These are phyloP conservation scores for Sextonia rubra DNA, from an alignment of 164 flowering plant genomes.

Conservation along the genomic window DNA sequence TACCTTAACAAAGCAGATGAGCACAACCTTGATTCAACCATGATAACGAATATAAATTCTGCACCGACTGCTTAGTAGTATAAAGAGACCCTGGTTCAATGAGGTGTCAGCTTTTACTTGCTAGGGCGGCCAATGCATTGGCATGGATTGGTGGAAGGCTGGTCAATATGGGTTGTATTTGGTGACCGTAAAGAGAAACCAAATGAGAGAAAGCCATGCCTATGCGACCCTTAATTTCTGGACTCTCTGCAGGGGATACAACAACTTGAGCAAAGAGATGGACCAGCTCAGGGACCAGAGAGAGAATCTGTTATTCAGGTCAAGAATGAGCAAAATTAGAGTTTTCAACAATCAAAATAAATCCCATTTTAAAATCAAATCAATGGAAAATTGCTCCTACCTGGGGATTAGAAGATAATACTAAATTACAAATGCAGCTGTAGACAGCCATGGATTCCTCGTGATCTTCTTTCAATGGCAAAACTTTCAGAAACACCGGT, in stretches of 20 bases:
- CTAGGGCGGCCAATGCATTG: conserved; percentile 71
- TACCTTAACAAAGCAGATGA: background rate
- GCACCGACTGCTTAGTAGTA: background rate
- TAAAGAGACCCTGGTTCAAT: background rate
- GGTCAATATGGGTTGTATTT: conserved; percentile 79
- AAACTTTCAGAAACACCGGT: conserved; percentile 77
- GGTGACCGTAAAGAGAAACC: conserved; percentile 78
- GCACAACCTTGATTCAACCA: background rate
- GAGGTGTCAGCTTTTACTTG: conserved; percentile 40
- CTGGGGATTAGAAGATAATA: conserved; percentile 79
- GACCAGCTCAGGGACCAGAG: conserved; percentile 75
- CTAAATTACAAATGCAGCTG: conserved; percentile 72
- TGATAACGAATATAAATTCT: background rate
- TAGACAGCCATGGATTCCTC: conserved; percentile 92
- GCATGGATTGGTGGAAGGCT: conserved; percentile 81
- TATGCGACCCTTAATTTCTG: conserved; percentile 72
- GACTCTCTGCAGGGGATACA: conserved; percentile 64
- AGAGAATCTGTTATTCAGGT: conserved; percentile 51
- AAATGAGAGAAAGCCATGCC: conserved; percentile 82
- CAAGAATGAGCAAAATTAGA: conserved; percentile 2
- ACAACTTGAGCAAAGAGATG: conserved; percentile 79
- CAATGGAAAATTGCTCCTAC: conserved; percentile 26
- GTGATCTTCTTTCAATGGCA: conserved; percentile 89
- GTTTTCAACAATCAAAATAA: background rate
- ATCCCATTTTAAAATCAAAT: background rate